These are phyloP conservation scores for Aspergillus sp. DNA, from an alignment of 2,329 filamentous ascomycete species.

Conservation along the genomic window DNA sequence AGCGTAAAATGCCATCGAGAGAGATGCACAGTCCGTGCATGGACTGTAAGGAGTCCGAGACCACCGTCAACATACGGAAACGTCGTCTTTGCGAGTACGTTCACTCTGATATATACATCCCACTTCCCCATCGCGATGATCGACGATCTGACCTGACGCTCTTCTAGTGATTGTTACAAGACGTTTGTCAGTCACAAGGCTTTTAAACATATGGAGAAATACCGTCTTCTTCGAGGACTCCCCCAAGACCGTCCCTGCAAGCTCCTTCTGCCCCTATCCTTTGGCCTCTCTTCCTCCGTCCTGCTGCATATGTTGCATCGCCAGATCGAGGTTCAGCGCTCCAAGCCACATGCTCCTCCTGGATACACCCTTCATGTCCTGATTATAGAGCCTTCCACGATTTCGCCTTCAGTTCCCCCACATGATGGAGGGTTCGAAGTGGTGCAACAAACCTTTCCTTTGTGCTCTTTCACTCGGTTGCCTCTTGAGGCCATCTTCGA, in stretches of 20 bases:
- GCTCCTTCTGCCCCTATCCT: conserved; percentile 76
- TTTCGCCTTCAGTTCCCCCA: conserved; percentile 19
- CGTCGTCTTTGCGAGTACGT: conserved; percentile 60
- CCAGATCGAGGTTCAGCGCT: conserved; percentile 64
- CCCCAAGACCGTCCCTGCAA: conserved; percentile 45
- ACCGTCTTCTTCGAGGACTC: conserved; percentile 46
- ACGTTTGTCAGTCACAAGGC: conserved; percentile 76
- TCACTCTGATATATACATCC: neutral
- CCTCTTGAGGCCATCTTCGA: conserved; percentile 63
- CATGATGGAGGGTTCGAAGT: conserved; percentile 37
- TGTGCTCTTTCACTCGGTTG: conserved; percentile 61
- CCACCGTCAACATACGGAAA: conserved; percentile 54
- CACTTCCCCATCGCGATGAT: conserved; percentile 4
- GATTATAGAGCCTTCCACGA: conserved; percentile 41
- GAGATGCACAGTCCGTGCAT: conserved; percentile 45
- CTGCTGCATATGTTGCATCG: conserved; percentile 73
- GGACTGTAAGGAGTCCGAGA: conserved; percentile 53
- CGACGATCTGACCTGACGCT: conserved; percentile 5
- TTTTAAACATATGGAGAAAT: conserved; percentile 71
- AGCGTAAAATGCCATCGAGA: conserved; percentile 29
- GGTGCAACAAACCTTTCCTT: conserved; percentile 61
- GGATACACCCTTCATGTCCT: conserved; percentile 61
- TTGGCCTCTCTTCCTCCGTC: conserved; percentile 75
- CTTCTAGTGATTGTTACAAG: conserved; percentile 67
- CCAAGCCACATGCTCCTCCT: conserved; percentile 58